Evolutionary conservation across 257 asterid species (phyloP).

Genomic region (Scutellaria barbata): DNA sequence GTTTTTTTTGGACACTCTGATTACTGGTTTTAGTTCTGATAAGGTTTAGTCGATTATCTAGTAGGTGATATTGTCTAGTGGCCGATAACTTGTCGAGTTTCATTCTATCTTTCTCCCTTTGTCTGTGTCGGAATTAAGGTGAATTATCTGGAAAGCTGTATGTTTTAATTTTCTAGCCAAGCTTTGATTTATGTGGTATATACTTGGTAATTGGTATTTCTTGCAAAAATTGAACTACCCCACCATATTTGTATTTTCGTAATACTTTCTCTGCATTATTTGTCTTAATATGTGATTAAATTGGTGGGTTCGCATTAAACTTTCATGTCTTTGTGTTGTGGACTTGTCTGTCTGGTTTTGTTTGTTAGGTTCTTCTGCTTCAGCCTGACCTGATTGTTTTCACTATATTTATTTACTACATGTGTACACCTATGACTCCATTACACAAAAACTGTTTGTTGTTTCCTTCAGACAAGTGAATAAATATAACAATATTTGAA

Average conservation of each 20-base stretch:
- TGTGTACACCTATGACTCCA: slow-evolving; percentile 19
- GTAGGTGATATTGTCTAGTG: slow-evolving; percentile 25
- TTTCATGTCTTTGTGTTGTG: slow-evolving; percentile 16
- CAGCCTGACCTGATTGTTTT: slow-evolving; percentile 8
- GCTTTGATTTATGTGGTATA: slow-evolving; percentile 5
- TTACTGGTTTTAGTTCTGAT: background rate
- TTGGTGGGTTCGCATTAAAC: background rate
- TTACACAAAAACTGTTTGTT: background rate
- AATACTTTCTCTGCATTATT: background rate
- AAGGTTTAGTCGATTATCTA: background rate
- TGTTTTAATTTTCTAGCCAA: slow-evolving; percentile 21
- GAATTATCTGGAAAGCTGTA: slow-evolving; percentile 2
- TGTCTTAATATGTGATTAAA: slow-evolving; percentile 28
- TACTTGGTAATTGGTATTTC: background rate
- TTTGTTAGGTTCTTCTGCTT: background rate
- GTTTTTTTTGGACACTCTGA: background rate
- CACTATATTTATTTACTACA: slow-evolving; percentile 8
- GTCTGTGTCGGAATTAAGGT: slow-evolving; percentile 18
- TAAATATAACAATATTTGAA: background rate
- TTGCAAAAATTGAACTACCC: slow-evolving; percentile 8
- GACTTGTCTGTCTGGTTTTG: slow-evolving; percentile 8
- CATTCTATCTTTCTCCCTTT: slow-evolving; percentile 30
- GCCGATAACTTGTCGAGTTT: slow-evolving; percentile 11
- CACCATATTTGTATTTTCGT: slow-evolving; percentile 6
- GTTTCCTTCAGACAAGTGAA: background rate